Evolutionary conservation across 352 stramenopile genomes (phyloP).

Genomic region (Labyrinthula sp.): DNA sequence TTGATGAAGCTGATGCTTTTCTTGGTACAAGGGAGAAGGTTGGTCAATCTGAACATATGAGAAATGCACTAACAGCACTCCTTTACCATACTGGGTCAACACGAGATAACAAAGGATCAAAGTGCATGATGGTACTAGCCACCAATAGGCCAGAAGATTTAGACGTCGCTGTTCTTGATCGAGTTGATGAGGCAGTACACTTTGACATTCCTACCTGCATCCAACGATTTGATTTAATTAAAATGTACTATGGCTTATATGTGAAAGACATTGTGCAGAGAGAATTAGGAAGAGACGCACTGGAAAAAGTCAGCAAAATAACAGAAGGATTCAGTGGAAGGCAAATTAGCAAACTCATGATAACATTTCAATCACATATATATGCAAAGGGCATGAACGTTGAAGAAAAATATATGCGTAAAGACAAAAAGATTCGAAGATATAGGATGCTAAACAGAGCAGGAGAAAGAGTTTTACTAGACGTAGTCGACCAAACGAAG

Average conservation of each 20-base stretch:
- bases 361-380: constrained; percentile 88
- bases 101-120: too few species aligned
- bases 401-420: neutral
- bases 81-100: constrained; percentile 87
- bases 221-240: constrained; percentile 85
- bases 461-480: too few species aligned
- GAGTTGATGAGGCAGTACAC: constrained; percentile 96
- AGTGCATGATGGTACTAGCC: constrained; percentile 99
- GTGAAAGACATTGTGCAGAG: constrained; percentile 54
- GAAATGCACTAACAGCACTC: constrained; percentile 96
- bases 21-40: constrained; percentile 79
- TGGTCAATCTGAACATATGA: constrained; percentile 68
- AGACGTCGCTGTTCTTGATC: constrained; percentile 93
- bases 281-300: constrained; percentile 66
- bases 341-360: constrained; percentile 95
- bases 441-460: too few species aligned
- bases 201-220: constrained; percentile 73
- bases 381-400: constrained; percentile 48
- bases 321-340: constrained; percentile 92
- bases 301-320: constrained; percentile 62
- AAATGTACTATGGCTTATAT: constrained; percentile 73
- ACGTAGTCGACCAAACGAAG: too few species aligned
- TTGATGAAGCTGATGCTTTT: constrained; percentile 98
- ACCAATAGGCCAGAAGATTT: constrained; percentile 96
- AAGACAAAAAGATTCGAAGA: neutral